Conservation (phyloP, 2,329 filamentous ascomycete species). For the Aspergillus sp. region DNA sequence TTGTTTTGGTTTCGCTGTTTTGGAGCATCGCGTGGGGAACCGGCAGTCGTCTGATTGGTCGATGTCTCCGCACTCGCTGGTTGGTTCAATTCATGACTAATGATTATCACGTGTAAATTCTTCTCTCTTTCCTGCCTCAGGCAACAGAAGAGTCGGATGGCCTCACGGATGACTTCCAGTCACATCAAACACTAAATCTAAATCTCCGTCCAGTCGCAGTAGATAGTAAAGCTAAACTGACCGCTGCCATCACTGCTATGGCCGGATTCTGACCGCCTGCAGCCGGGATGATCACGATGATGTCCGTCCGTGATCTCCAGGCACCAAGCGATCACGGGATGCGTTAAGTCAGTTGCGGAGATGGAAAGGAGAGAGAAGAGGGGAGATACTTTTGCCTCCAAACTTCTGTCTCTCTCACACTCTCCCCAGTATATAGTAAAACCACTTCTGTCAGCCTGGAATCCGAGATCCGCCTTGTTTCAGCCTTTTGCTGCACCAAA, state of each 20-base stretch:
- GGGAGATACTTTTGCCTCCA: neutral
- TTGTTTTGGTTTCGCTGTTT: slow-evolving; percentile 10
- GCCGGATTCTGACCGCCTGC: neutral
- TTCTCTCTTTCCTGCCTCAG: neutral
- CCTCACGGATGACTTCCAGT: neutral
- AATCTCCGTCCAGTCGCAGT: too few relatives aligned
- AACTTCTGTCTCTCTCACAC: neutral
- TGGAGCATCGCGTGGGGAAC: neutral
- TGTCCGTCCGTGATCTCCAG: neutral
- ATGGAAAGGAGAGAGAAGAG: neutral
- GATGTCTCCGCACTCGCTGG: neutral
- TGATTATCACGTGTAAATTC: neutral
- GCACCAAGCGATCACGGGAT: neutral
- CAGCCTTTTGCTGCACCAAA: neutral
- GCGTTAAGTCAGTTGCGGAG: neutral
- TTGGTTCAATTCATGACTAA: neutral
- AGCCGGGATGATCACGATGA: neutral
- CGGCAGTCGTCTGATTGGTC: neutral
- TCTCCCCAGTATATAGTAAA: neutral
- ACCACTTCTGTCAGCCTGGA: neutral
- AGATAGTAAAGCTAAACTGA: neutral
- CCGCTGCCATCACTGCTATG: neutral
- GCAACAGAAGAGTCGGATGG: neutral
- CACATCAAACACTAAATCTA: too few relatives aligned
- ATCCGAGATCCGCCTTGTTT: neutral